Percentiles rank a stretch among this genome's conserved stretches.
These are phyloP conservation scores for Telopea speciosissima DNA, from an alignment of 177 flowering plant genomes.

Conservation along the genomic window DNA sequence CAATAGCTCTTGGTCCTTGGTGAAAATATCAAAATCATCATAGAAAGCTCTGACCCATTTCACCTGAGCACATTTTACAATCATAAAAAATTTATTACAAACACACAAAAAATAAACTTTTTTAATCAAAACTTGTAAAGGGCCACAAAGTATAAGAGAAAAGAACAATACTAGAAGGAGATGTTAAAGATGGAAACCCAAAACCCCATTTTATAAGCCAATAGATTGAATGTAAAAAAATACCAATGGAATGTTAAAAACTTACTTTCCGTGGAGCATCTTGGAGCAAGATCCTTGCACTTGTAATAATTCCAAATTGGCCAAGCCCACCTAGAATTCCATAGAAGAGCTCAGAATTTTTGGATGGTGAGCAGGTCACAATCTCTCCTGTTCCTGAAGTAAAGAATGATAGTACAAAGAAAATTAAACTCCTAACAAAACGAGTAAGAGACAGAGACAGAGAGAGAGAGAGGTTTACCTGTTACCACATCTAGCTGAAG, in stretches of 20 bases:
- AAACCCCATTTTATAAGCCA: not conserved
- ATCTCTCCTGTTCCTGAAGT: slow-evolving; percentile 45
- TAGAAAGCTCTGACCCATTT: slow-evolving; percentile 54
- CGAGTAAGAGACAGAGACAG: slow-evolving; percentile 4
- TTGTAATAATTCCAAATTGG: slow-evolving; percentile 53
- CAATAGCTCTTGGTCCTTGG: slow-evolving; percentile 37
- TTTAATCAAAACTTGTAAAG: no score
- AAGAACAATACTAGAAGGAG: not conserved
- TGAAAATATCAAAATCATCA: slow-evolving; percentile 37
- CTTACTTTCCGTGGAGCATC: slow-evolving; percentile 43
- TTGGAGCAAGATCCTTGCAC: slow-evolving; percentile 44
- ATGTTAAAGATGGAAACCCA: not conserved
- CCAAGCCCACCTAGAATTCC: slow-evolving; percentile 57
- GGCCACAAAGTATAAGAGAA: not conserved
- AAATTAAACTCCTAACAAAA: not conserved
- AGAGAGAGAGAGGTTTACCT: slow-evolving; percentile 25
- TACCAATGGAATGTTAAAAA: not conserved
- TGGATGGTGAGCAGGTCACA: slow-evolving; percentile 37
- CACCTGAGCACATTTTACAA: slow-evolving; percentile 25
- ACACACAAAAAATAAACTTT: not conserved
- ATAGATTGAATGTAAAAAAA: not conserved
- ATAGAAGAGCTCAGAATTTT: slow-evolving; percentile 41
- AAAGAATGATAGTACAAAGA: not conserved
- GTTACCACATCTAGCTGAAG: slow-evolving; percentile 52
- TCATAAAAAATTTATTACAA: not conserved